These are phyloP conservation scores for Malassezia psittaci DNA, from an alignment of 1,284 basidiomycete genomes.

Conservation along the genomic window DNA sequence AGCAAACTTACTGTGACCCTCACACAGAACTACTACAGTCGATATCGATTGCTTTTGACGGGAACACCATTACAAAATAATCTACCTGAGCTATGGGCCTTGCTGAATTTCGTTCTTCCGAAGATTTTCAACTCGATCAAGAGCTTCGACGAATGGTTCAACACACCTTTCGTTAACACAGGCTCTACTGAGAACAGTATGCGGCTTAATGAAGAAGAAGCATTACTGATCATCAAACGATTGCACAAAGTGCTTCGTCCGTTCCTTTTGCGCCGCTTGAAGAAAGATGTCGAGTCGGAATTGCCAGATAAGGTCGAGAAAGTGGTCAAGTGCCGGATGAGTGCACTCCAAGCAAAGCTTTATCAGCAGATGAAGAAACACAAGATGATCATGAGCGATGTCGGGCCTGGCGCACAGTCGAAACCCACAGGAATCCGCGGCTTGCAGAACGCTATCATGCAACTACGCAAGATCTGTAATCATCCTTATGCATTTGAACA, in stretches of 20 bases:
- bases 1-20: constrained; percentile 87
- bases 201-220: constrained; percentile 99
- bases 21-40: constrained; percentile 81
- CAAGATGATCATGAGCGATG: constrained; percentile 63
- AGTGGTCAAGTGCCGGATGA: constrained; percentile 97
- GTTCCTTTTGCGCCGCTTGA: constrained; percentile 87
- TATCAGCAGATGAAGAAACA: constrained; percentile 97
- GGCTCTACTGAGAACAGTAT: constrained; percentile 73
- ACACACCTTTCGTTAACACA: constrained; percentile 96
- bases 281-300: constrained; percentile 97
- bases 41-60: constrained; percentile 89
- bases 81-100: constrained; percentile 90
- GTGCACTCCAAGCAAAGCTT: constrained; percentile 80
- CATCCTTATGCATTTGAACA: constrained; percentile 71
- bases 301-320: constrained; percentile 98
- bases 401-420: constrained; percentile 25
- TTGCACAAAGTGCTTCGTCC: constrained; percentile 96
- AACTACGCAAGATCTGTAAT: constrained; percentile 96
- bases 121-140: constrained; percentile 99
- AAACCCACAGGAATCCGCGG: constrained; percentile 48
- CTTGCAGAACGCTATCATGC: constrained; percentile 96
- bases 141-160: constrained; percentile 99
- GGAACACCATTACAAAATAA: constrained; percentile 99
- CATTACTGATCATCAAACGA: constrained; percentile 90
- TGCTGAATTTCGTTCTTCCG: constrained; percentile 94